A percentile compares a stretch with the other conserved stretches of the same genome.
phyloP scores from a whole-genome alignment of 2,329 filamentous ascomycete genomes.

The Dactylellina cionopaga region DNA sequence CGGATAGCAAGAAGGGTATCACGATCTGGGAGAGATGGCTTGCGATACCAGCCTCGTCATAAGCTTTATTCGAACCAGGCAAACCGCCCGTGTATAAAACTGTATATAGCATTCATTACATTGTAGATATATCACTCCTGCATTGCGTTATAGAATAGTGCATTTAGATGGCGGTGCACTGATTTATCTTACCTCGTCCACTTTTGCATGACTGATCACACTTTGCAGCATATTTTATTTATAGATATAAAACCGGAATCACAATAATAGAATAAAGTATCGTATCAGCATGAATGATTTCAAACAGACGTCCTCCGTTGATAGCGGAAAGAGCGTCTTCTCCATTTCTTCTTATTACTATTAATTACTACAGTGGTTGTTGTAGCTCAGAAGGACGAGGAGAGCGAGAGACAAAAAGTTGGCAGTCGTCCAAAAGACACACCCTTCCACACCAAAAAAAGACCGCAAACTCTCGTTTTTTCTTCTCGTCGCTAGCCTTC shows the following conservation, averaged over 20 bases:
- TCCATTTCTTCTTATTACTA: conserved; percentile 48
- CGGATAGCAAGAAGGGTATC: conserved; percentile 41
- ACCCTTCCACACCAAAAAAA: background rate
- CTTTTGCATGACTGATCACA: no score
- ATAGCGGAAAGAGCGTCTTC: conserved; percentile 6
- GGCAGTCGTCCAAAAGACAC: background rate
- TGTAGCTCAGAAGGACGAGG: conserved; percentile 35
- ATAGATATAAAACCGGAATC: no score
- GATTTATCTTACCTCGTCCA: background rate
- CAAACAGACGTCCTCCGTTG: conserved; percentile 15
- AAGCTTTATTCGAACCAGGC: background rate
- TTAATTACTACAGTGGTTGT: conserved; percentile 39
- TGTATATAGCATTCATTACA: background rate
- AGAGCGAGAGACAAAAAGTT: conserved; percentile 30
- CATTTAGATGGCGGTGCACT: background rate
- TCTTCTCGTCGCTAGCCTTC: background rate
- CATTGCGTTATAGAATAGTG: no score
- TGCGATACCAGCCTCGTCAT: conserved; percentile 18
- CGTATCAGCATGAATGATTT: conserved; percentile 15
- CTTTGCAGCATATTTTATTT: no score
- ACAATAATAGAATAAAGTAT: no score
- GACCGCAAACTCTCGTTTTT: background rate
- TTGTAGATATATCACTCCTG: background rate
- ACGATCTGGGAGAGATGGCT: conserved; percentile 45
- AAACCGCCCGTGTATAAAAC: background rate